Evolutionary conservation across 305 asterid genomes (phyloP).

Genomic region (Solanum chacoense): DNA sequence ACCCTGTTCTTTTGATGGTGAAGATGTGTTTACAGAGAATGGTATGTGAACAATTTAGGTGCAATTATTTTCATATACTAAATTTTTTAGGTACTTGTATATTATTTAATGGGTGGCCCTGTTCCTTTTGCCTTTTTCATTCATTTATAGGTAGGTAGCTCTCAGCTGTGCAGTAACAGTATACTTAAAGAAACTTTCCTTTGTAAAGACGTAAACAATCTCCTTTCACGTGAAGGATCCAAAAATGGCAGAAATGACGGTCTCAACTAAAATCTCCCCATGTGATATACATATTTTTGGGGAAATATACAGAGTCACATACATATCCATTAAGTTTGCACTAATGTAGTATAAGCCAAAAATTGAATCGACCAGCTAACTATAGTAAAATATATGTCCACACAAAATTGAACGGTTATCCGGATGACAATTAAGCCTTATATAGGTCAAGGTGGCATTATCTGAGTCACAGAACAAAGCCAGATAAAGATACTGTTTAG

Average conservation of each 20-base stretch:
- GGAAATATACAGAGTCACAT: not conserved
- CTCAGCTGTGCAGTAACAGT: not conserved
- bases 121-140: not conserved
- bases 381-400: not conserved
- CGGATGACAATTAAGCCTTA: not conserved
- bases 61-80: not conserved
- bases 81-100: not conserved
- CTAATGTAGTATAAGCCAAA: not conserved
- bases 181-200: not conserved
- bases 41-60: not conserved
- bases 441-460: not conserved
- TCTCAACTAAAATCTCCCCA: not conserved
- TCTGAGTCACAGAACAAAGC: not conserved
- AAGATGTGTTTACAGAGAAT: not conserved
- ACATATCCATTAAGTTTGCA: not conserved
- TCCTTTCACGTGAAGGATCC: not conserved
- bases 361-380: not conserved
- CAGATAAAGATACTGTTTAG: not conserved
- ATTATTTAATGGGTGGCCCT: not conserved
- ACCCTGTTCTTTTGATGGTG: not conserved
- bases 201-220: not conserved
- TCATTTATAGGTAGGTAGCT: not conserved
- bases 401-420: not conserved
- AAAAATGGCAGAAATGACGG: not conserved
- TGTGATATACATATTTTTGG: not conserved